phyloP scores from a whole-genome alignment of 1,139 yeast genomes.

The Candida buenavistaensis region DNA sequence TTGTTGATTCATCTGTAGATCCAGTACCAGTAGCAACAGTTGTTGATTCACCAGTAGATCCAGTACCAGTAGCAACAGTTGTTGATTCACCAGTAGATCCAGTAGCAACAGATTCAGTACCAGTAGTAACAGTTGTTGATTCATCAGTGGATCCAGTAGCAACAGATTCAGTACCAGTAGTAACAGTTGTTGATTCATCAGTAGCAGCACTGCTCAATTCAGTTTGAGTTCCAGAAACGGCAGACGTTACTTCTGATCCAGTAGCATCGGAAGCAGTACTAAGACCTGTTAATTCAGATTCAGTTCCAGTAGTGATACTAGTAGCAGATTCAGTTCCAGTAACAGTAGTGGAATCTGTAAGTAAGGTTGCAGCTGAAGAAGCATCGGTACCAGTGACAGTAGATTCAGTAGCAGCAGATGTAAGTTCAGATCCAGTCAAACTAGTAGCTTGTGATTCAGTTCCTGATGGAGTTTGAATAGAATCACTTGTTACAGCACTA shows the following conservation, averaged over 20 bases:
- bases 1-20: slow-evolving; percentile 2
- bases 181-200: slow-evolving; percentile 1
- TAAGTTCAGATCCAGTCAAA: background rate
- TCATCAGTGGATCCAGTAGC: background rate
- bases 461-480: background rate
- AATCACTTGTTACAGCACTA: too few relatives aligned
- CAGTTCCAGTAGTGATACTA: background rate
- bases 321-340: slow-evolving; percentile 2
- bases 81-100: background rate
- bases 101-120: slow-evolving; percentile 3
- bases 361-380: background rate
- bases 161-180: background rate
- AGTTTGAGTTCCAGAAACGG: slow-evolving; percentile 1
- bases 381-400: background rate
- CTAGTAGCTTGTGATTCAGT: slow-evolving; percentile 8
- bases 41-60: background rate
- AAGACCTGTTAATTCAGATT: background rate
- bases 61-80: slow-evolving; percentile 1
- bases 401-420: slow-evolving; percentile 4
- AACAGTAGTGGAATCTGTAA: background rate
- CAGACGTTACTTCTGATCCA: slow-evolving; percentile 1
- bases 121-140: background rate
- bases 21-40: slow-evolving; percentile 1
- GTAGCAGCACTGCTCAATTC: slow-evolving; percentile 1
- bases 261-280: slow-evolving; percentile 1